phyloP scores from a whole-genome alignment of 805 yeast genomes.

The Wickerhamomyces ciferrii region DNA sequence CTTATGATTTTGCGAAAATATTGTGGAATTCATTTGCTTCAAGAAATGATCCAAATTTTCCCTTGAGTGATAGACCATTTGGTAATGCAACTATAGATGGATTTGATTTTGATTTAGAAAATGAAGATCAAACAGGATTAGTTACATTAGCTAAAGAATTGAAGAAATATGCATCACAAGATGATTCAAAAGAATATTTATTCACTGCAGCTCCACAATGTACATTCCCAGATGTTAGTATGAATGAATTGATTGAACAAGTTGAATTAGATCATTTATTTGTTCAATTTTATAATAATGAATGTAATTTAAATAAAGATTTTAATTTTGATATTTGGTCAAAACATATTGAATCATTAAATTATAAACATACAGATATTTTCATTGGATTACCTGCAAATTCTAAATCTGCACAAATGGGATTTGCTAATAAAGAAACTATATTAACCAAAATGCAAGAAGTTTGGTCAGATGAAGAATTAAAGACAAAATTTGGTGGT shows the following conservation, averaged over 20 bases:
- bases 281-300: slow-evolving; percentile 74
- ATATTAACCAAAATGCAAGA: slow-evolving; percentile 23
- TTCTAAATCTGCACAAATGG: slow-evolving; percentile 46
- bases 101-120: slow-evolving; percentile 88
- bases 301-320: slow-evolving; percentile 36
- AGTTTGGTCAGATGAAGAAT: slow-evolving; percentile 3
- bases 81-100: slow-evolving; percentile 81
- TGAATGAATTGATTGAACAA: slow-evolving; percentile 41
- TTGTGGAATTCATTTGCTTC: slow-evolving; percentile 61
- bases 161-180: slow-evolving; percentile 30
- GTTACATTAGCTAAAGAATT: slow-evolving; percentile 51
- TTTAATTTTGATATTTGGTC: slow-evolving; percentile 55
- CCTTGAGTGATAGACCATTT: slow-evolving; percentile 52
- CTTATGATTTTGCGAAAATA: slow-evolving; percentile 48
- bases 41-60: slow-evolving; percentile 26
- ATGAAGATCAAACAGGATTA: slow-evolving; percentile 58
- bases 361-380: slow-evolving; percentile 43
- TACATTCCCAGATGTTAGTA: slow-evolving; percentile 56
- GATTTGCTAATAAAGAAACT: slow-evolving; percentile 42
- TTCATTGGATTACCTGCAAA: slow-evolving; percentile 63
- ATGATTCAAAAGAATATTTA: slow-evolving; percentile 45
- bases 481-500: slow-evolving; percentile 63
- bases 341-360: slow-evolving; percentile 7
- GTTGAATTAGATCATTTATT: slow-evolving; percentile 62
- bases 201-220: slow-evolving; percentile 83